Percentiles rank a stretch among this genome's conserved stretches.
Conservation (phyloP, 305 asterid species). For the Solanum hybrid region DNA sequence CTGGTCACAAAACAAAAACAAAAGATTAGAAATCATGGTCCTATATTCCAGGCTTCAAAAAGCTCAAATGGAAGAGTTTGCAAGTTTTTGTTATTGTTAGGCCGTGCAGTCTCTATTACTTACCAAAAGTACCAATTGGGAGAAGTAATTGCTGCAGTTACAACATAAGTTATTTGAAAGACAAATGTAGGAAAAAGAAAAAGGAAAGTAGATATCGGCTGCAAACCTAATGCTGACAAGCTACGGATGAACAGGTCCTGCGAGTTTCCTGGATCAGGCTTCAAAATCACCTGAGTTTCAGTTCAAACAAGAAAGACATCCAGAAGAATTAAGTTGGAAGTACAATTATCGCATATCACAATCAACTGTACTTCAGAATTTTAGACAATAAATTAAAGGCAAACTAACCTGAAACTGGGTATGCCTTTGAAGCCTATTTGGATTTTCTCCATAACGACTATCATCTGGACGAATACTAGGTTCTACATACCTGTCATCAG, state of each 20-base stretch:
- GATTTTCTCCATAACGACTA: conserved; percentile 98
- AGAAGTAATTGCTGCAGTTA: not conserved
- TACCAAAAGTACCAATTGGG: not conserved
- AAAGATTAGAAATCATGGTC: not conserved
- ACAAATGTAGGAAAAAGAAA: not conserved
- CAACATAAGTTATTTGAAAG: not conserved
- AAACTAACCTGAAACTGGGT: conserved; percentile 83
- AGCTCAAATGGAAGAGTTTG: not conserved
- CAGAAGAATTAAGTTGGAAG: not conserved
- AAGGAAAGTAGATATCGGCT: not conserved
- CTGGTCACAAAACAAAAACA: not conserved
- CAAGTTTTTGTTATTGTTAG: not conserved
- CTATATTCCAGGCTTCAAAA: not conserved
- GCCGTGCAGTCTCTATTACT: not conserved
- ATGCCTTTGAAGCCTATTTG: conserved; percentile 97
- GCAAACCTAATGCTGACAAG: conserved; percentile 69
- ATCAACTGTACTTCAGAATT: not conserved
- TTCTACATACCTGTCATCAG: conserved; percentile 77
- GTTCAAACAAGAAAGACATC: conserved; percentile 13
- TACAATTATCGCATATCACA: conserved; percentile 6
- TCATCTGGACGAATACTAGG: conserved; percentile 98
- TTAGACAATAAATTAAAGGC: conserved; percentile 7
- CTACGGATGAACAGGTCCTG: conserved; percentile 93
- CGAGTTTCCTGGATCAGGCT: conserved; percentile 98
- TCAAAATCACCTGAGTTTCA: conserved; percentile 77